Percentiles rank a stretch among this genome's conserved stretches.
phyloP scores from a whole-genome alignment of 352 stramenopile genomes.

The Thraustochytrium sp. region DNA sequence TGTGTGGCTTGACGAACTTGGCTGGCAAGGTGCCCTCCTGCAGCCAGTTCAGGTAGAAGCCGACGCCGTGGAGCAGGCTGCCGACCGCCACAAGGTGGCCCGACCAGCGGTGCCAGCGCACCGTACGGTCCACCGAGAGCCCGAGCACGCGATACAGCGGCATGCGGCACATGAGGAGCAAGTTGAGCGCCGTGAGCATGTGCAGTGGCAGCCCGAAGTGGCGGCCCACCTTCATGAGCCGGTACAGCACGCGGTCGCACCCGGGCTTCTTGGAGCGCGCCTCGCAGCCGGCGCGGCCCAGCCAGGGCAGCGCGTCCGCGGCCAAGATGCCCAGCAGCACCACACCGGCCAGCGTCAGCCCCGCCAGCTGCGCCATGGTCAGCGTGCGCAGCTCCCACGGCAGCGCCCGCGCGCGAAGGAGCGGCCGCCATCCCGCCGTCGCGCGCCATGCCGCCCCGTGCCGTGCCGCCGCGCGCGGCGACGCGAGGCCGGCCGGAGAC shows the following conservation, averaged over 20 bases:
- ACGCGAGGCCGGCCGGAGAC: no score
- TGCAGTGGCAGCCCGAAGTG: not conserved
- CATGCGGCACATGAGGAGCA: not conserved
- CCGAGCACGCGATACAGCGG: not conserved
- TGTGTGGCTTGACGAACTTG: constrained; percentile 29
- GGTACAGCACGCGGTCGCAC: not conserved
- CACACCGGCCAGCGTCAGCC: not conserved
- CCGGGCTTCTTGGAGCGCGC: not conserved
- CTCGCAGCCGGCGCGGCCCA: not conserved
- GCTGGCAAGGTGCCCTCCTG: not conserved
- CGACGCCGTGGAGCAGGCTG: not conserved
- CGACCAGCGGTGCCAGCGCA: constrained; percentile 15
- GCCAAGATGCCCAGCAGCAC: not conserved
- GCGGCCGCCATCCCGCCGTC: no score
- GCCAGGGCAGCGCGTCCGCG: not conserved
- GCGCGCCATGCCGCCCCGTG: no score
- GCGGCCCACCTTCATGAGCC: not conserved
- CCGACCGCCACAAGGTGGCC: not conserved
- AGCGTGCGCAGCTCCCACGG: not conserved
- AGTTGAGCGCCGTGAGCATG: not conserved
- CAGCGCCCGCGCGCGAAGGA: not conserved
- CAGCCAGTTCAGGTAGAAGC: not conserved
- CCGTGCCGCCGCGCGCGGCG: no score
- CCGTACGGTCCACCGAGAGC: constrained; percentile 5
- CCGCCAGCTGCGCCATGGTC: not conserved